A percentile compares a stretch with the other conserved stretches of the same genome.
Conservation (phyloP, 208 protist species). For the Wallacemonas collosoma region DNA sequence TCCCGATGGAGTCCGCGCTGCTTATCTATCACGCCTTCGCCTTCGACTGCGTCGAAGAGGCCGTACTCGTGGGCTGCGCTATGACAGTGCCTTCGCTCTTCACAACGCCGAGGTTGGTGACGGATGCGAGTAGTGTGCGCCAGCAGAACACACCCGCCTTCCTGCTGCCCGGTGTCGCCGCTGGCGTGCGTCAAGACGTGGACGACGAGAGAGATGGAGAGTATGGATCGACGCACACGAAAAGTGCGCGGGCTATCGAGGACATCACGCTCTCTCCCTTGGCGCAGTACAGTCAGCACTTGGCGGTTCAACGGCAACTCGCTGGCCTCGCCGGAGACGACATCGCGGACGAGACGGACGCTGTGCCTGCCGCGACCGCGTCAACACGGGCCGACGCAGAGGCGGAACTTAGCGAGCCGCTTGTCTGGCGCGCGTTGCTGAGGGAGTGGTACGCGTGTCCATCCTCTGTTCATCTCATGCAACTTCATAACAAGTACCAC, state of each 20-base stretch:
- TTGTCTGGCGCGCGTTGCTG: conserved; percentile 61
- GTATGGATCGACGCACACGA: neutral
- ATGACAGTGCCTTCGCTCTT: conserved; percentile 73
- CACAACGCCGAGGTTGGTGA: conserved; percentile 30
- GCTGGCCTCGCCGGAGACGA: conserved; percentile 22
- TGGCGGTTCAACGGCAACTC: conserved; percentile 38
- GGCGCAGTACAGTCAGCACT: conserved; percentile 28
- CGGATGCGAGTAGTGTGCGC: conserved; percentile 4
- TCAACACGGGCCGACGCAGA: conserved; percentile 2
- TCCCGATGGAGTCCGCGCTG: conserved; percentile 56
- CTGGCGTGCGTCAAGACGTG: neutral
- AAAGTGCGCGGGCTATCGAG: neutral
- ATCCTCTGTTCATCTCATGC: conserved; percentile 22
- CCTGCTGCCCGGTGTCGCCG: neutral
- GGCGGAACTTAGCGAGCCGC: conserved; percentile 65
- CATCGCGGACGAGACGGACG: neutral
- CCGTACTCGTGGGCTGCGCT: conserved; percentile 66
- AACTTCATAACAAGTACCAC: conserved; percentile 24
- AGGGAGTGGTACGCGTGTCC: conserved; percentile 65
- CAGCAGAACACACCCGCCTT: neutral
- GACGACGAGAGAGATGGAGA: neutral
- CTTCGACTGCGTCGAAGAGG: conserved; percentile 79
- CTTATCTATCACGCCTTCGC: conserved; percentile 67
- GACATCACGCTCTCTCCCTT: conserved; percentile 36
- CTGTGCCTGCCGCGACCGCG: neutral